Percentiles rank a stretch among this genome's conserved stretches.
These are phyloP conservation scores for Astrocystis sublimbata DNA, from an alignment of 495 filamentous ascomycete genomes.

Conservation along the genomic window DNA sequence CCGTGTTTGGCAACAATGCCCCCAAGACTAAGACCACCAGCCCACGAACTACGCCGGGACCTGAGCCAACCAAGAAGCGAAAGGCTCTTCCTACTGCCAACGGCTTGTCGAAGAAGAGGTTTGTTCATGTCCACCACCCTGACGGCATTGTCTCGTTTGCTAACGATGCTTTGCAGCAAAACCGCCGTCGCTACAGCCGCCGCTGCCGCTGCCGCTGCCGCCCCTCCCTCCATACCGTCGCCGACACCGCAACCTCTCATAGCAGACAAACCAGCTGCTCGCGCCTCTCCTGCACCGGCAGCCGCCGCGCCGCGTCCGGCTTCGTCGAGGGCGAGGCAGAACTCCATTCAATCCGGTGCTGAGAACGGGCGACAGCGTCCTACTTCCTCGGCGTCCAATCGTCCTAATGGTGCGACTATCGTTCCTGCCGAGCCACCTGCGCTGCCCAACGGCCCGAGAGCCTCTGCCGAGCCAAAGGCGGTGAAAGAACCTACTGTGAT, in stretches of 20 bases:
- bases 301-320: conserved; percentile 52
- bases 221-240: conserved; percentile 69
- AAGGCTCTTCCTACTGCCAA: conserved; percentile 65
- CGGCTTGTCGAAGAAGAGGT: conserved; percentile 71
- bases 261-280: conserved; percentile 41
- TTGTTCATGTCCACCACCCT: conserved; percentile 30
- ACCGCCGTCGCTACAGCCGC: conserved; percentile 8
- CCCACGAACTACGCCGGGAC: conserved; percentile 62
- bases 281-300: conserved; percentile 45
- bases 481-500: conserved; percentile 40
- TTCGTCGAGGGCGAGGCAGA: conserved; percentile 69
- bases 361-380: conserved; percentile 59
- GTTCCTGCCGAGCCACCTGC: conserved; percentile 39
- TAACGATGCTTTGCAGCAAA: conserved; percentile 29
- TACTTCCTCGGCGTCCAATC: conserved; percentile 61
- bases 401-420: conserved; percentile 35
- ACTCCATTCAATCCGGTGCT: conserved; percentile 55
- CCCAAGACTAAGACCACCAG: conserved; percentile 56
- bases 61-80: conserved; percentile 66
- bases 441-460: conserved; percentile 23
- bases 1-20: conserved; percentile 50
- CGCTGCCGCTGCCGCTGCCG: conserved; percentile 29
- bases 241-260: conserved; percentile 41
- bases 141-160: not conserved
- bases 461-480: conserved; percentile 35